Evolutionary conservation across 352 stramenopile species (phyloP), one percentile per base, ranked within the genome.

Genomic region (Phytophthora idaei): DNA sequence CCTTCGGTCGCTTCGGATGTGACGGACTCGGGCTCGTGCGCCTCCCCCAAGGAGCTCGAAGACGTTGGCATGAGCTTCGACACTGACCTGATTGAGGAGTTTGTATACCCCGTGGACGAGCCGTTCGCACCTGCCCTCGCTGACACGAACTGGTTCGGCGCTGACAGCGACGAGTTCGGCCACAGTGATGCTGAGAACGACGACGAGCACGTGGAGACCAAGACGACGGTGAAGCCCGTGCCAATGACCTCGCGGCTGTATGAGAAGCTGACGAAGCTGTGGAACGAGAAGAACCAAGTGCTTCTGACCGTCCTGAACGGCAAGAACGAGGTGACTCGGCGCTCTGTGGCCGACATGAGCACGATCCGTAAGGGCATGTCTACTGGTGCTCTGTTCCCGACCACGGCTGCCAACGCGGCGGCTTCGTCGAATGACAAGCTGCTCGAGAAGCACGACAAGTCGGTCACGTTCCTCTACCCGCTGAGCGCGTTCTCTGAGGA

Each of bases 201-300:
- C 32, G 80, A 87, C 45, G 70, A 87, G 46, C 49, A 54, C 14
- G 28, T 69, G 41, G 41, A 72, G 65, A 52, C 71, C 37, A 69
- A 65, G 64, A 69, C 74, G 55, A 70, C 60, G 39, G 64, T 73
- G 5, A 83, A 78, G 61, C 74, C 70, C 25, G 71, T 84, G 64
- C 73, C 84, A 39, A 78, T 89, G 62, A 87, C 85, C 17, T 89
- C 80, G 61, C 79, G 78, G 25, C 62, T 93, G 49, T 93, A 93
- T 61, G 76, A 89, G 63, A 90, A 90, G 80, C 70, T 95, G 28
- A 93, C 87, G 32, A 75, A 76, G 45, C 62, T 95, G 25, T 95
- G 87, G 87, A 85, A 82, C 41, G 87, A 95, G 66, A 95, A 95
- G 79, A 90, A 91, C 67, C 85, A 93, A 59, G 87, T 95, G 57